phyloP scores from a whole-genome alignment of 1,284 basidiomycete genomes.

The Fomitiporia mediterranea region DNA sequence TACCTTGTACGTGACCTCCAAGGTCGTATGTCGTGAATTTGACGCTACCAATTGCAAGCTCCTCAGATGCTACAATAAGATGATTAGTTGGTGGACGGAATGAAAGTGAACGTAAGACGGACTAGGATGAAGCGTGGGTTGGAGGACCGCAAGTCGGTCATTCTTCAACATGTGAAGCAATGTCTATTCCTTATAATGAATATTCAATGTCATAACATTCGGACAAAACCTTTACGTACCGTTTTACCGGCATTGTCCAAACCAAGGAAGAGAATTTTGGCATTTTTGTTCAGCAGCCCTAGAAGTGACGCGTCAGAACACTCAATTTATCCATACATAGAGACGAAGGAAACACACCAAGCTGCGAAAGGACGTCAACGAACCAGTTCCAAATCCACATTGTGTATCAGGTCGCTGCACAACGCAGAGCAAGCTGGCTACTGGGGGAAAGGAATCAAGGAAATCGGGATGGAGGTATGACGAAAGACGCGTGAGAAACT shows the following conservation, averaged over 20 bases:
- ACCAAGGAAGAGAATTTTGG: conserved; percentile 99
- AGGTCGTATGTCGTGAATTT: conserved; percentile 99
- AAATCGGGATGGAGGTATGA: neutral
- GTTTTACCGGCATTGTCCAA: conserved; percentile 99
- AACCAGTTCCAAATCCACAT: conserved; percentile 95
- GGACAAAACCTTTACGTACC: conserved; percentile 45
- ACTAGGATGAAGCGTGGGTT: conserved; percentile 99
- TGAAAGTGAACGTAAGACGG: conserved; percentile 27
- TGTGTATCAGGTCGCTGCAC: conserved; percentile 12
- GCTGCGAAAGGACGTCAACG: conserved; percentile 88
- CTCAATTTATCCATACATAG: neutral
- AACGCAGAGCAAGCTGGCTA: neutral
- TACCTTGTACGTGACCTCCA: conserved; percentile 95
- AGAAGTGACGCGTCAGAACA: conserved; percentile 11
- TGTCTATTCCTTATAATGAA: no score
- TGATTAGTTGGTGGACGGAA: conserved; percentile 14
- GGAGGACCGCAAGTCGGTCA: conserved; percentile 94
- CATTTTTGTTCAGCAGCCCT: conserved; percentile 98
- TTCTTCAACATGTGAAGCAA: conserved; percentile 99
- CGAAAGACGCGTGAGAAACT: conserved; percentile 9
- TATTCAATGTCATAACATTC: neutral
- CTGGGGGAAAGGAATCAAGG: neutral
- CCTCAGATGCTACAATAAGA: conserved; percentile 79
- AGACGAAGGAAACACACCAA: conserved; percentile 48
- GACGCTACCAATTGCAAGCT: conserved; percentile 97